Evolutionary conservation across 2,329 filamentous ascomycete species (phyloP), one percentile per base, ranked within the genome.

Genomic region (Arthrobotrys musiformis): DNA sequence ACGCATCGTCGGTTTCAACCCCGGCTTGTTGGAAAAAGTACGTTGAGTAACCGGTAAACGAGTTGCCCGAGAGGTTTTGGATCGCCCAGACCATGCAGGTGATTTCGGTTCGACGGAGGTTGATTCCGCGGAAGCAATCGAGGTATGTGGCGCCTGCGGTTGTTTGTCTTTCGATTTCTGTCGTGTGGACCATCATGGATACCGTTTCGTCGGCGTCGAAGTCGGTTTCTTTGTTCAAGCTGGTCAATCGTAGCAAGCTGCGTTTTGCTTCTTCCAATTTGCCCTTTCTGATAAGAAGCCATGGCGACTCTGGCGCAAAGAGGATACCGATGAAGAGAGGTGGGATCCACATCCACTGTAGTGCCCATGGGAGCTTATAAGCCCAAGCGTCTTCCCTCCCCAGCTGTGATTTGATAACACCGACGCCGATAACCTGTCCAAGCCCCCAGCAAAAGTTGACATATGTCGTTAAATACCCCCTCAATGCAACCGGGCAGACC

Each of bases 101-200:
- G 79, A 91, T 90, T 82, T 92, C 93, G 1, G 93, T 97, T 22
- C 93, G 89, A 69, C 93, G 90, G 50, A 91, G 85, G 82, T 97
- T 90, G 15, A 88, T 88, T 9, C 93, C 93, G 82, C 87, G 90
- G 87, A 97, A 96, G 84, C 93, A 97, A 83, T 97, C 93, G 80
- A 78, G 91, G 87, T 13, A 89, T 88, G 78, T 89, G 89, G 24
- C 90, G 89, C 62, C 87, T 88, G 1, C 91, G 83, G 73, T 78
- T 13, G 67, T 33, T 37, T 78, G 66, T 82, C 92, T 87, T 83
- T 97, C 93, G 15, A 96, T 85, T 0, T 91, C 91, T 0, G 92
- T 94, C 0, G 93, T 97, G 82, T 96, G 92, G 0, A 93, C 89
- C 92, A 97, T 97, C 93, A 97, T 96, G 81, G 92, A 90, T 60